phyloP scores from a whole-genome alignment of 768 basidiomycete genomes.

The Suillus decipiens region DNA sequence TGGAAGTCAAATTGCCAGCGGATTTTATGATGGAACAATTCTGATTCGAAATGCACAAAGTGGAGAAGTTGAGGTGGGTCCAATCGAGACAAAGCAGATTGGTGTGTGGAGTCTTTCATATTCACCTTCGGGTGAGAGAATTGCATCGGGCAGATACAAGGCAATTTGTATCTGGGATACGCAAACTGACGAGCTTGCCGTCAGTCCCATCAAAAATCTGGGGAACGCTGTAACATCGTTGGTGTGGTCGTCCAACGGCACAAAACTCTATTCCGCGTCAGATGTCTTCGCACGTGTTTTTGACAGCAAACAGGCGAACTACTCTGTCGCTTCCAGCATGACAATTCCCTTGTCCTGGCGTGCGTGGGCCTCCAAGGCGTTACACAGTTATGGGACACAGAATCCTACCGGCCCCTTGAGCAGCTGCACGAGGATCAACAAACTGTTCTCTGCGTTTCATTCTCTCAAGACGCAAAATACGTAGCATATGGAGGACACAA shows the following conservation, averaged over 20 bases:
- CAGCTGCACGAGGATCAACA: too few species aligned
- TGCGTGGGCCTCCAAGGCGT: not conserved
- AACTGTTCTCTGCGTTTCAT: not conserved
- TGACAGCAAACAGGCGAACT: not conserved
- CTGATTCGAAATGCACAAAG: too few species aligned
- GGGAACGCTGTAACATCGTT: not conserved
- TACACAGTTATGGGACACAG: not conserved
- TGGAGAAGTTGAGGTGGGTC: too few species aligned
- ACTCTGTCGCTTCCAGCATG: not conserved
- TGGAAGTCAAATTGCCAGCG: too few species aligned
- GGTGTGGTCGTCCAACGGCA: not conserved
- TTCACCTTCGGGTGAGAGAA: too few species aligned
- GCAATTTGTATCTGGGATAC: not conserved
- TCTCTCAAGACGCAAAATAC: not conserved
- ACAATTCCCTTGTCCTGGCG: not conserved
- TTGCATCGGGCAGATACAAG: too few species aligned
- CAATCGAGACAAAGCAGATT: too few species aligned
- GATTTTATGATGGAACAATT: too few species aligned
- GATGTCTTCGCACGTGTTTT: not conserved
- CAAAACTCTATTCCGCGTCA: not conserved
- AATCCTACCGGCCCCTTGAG: not conserved
- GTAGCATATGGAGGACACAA: not conserved
- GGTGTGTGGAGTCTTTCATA: too few species aligned
- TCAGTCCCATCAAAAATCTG: not conserved
- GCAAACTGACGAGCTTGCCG: not conserved